Evolutionary conservation across 2,329 filamentous ascomycete species (phyloP).

Genomic region (Fusarium siculi): DNA sequence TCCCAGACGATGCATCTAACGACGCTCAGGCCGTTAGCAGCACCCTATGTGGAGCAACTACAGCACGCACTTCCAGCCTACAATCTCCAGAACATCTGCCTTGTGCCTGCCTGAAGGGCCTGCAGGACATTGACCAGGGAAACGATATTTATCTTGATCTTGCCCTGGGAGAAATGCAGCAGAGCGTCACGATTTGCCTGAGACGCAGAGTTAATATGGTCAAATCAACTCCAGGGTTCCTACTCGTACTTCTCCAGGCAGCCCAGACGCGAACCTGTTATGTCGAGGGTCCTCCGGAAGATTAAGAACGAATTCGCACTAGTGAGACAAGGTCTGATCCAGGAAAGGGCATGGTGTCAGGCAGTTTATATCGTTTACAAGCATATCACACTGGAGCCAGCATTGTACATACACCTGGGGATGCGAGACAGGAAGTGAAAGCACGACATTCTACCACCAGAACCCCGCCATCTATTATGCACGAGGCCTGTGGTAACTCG

Average conservation of each 20-base stretch:
- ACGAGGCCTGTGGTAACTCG: background rate
- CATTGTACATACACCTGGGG: background rate
- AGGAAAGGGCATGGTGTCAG: background rate
- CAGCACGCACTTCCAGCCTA: slow-evolving; percentile 25
- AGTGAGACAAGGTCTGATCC: slow-evolving; percentile 14
- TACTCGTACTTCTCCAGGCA: background rate
- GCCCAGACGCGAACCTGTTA: background rate
- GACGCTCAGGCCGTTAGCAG: slow-evolving; percentile 36
- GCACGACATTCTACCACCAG: slow-evolving; percentile 10
- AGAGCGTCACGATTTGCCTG: background rate
- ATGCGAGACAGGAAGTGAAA: slow-evolving; percentile 4
- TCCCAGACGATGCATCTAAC: slow-evolving; percentile 22
- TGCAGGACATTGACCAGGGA: background rate
- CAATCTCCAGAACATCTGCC: slow-evolving; percentile 2
- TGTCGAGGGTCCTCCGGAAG: slow-evolving; percentile 1
- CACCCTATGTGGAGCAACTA: slow-evolving; percentile 29
- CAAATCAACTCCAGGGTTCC: background rate
- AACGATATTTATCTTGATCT: background rate
- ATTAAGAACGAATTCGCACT: slow-evolving; percentile 2
- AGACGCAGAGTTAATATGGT: background rate
- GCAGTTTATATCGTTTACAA: slow-evolving; percentile 19
- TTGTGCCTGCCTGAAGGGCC: slow-evolving; percentile 9
- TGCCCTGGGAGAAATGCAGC: background rate
- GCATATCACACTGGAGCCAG: slow-evolving; percentile 20
- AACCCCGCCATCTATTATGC: slow-evolving; percentile 15